Evolutionary conservation across 2,329 filamentous ascomycete genomes (phyloP).

Genomic region (Fusarium globosum): DNA sequence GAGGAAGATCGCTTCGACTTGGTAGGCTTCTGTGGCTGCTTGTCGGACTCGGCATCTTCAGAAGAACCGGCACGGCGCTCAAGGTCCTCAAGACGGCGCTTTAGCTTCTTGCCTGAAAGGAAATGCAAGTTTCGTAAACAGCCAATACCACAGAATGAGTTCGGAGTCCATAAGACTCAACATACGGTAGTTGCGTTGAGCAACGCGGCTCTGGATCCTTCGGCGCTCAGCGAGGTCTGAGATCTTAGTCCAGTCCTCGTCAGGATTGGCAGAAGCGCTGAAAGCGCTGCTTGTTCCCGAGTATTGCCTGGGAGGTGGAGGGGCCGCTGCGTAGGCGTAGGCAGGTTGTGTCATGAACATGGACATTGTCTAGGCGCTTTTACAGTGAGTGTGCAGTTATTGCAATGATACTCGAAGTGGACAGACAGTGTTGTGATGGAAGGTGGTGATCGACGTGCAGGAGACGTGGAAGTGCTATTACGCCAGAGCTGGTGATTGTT

Average conservation of each 20-base stretch:
- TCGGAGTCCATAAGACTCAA: constrained; percentile 38
- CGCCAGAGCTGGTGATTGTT: too few relatives aligned
- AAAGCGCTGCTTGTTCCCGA: constrained; percentile 90
- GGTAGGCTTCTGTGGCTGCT: constrained; percentile 44
- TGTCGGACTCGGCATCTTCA: constrained; percentile 57
- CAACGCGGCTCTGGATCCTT: constrained; percentile 97
- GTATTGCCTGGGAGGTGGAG: constrained; percentile 70
- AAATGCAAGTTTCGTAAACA: constrained; percentile 21
- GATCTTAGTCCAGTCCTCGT: constrained; percentile 99
- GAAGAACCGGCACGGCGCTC: constrained; percentile 77
- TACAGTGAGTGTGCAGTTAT: too few relatives aligned
- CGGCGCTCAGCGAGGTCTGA: constrained; percentile 94
- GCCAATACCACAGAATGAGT: not conserved
- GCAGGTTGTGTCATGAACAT: constrained; percentile 52
- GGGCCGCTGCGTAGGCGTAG: constrained; percentile 48
- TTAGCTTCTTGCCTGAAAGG: constrained; percentile 84
- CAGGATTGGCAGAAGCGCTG: constrained; percentile 91
- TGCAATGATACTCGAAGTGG: too few relatives aligned
- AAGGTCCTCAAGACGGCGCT: constrained; percentile 87
- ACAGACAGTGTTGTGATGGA: too few relatives aligned
- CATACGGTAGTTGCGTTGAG: constrained; percentile 95
- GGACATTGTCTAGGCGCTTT: constrained; percentile 44
- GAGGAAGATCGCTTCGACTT: constrained; percentile 49
- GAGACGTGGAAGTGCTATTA: too few relatives aligned
- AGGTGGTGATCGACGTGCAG: too few relatives aligned